These are phyloP conservation scores for Candida dajiaensis DNA, from an alignment of 805 yeast species.

Conservation along the genomic window DNA sequence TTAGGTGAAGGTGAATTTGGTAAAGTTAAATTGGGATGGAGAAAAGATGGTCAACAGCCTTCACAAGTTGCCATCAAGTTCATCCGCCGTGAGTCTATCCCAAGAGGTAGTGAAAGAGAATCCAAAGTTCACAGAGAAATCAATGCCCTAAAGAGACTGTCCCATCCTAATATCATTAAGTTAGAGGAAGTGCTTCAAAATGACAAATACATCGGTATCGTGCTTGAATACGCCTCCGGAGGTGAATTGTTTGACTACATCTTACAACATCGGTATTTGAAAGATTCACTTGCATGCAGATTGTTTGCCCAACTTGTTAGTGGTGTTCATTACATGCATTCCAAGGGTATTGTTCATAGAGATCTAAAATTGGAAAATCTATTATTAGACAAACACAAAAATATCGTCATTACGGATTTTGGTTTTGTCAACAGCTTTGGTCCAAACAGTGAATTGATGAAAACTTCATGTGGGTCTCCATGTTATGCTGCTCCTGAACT, in stretches of 20 bases:
- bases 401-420: conserved; percentile 66
- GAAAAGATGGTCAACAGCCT: conserved; percentile 65
- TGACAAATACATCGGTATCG: conserved; percentile 94
- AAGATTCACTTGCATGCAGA: conserved; percentile 81
- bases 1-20: conserved; percentile 98
- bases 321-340: conserved; percentile 85
- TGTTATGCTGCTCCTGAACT: conserved; percentile 98
- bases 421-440: conserved; percentile 84
- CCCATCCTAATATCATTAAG: conserved; percentile 91
- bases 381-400: conserved; percentile 49
- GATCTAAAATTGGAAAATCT: conserved; percentile 73
- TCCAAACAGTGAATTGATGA: conserved; percentile 70
- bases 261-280: conserved; percentile 75
- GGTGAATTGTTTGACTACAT: conserved; percentile 96
- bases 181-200: conserved; percentile 90
- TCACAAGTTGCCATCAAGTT: conserved; percentile 90
- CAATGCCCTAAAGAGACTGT: conserved; percentile 76
- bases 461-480: conserved; percentile 94
- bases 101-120: conserved; percentile 80
- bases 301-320: conserved; percentile 89
- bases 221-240: conserved; percentile 93
- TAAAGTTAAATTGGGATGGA: conserved; percentile 94
- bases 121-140: conserved; percentile 89
- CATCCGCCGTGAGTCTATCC: conserved; percentile 82
- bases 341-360: conserved; percentile 52